phyloP scores from a whole-genome alignment of 345 rosid genomes.

The Noccaea bulbosa region DNA sequence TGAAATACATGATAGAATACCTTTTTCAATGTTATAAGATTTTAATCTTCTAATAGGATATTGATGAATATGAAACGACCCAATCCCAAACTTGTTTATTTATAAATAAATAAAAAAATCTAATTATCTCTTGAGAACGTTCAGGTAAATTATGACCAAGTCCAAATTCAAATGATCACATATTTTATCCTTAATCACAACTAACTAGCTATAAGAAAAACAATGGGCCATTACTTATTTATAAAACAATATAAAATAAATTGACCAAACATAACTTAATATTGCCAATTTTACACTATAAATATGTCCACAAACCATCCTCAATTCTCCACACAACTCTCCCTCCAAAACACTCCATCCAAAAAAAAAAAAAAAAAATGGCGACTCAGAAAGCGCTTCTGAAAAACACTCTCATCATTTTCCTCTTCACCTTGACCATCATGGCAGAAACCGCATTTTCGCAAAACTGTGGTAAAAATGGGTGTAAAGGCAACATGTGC shows the following conservation, averaged over 20 bases:
- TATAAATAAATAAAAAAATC: not conserved
- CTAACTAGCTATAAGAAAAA: constrained; percentile 30
- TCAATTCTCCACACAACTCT: constrained; percentile 22
- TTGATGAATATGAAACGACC: constrained; percentile 4
- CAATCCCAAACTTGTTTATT: not conserved
- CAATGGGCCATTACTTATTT: constrained; percentile 35
- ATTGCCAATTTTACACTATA: constrained; percentile 23
- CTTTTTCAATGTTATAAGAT: no score
- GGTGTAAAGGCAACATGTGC: constrained; percentile 42
- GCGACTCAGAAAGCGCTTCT: constrained; percentile 11
- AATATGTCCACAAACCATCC: constrained; percentile 14
- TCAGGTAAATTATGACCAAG: constrained; percentile 11
- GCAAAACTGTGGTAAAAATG: constrained; percentile 38
- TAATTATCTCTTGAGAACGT: constrained; percentile 9
- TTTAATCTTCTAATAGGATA: not conserved
- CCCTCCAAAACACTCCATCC: constrained; percentile 6
- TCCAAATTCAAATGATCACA: constrained; percentile 29
- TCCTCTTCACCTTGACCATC: constrained; percentile 31
- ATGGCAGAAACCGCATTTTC: constrained; percentile 35
- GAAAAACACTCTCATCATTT: constrained; percentile 26
- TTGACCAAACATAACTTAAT: constrained; percentile 21
- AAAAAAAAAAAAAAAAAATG: constrained; percentile 6
- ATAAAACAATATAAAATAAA: not conserved
- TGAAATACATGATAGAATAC: not conserved
- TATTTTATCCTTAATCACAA: constrained; percentile 14